Conservation (phyloP, 345 rosid genomes). For the Nephelium lappaceum region DNA sequence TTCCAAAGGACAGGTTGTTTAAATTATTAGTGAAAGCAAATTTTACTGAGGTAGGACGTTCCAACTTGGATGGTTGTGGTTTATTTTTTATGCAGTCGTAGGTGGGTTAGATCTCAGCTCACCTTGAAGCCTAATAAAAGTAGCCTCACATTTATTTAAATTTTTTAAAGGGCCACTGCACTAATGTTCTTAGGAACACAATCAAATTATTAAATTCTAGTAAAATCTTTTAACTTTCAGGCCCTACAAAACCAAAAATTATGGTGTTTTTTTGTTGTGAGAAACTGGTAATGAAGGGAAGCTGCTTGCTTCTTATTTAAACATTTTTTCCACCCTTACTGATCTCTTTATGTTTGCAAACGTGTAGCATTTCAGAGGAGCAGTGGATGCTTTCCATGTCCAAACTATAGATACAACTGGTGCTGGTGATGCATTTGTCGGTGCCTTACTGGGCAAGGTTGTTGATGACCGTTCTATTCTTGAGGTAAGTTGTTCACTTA, state of each 20-base stretch:
- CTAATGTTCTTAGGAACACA: background rate
- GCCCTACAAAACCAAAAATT: background rate
- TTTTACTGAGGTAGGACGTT: background rate
- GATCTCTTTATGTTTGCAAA: background rate
- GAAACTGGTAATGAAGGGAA: background rate
- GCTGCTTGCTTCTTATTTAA: background rate
- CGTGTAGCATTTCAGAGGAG: conserved; percentile 70
- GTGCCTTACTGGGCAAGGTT: conserved; percentile 79
- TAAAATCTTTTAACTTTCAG: too few relatives aligned
- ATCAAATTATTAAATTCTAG: background rate
- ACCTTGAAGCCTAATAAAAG: background rate
- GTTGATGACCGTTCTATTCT: conserved; percentile 71
- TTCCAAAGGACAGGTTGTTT: background rate
- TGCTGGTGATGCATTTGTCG: conserved; percentile 94
- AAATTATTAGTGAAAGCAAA: too few relatives aligned
- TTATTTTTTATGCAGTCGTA: background rate
- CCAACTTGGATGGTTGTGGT: conserved; percentile 8
- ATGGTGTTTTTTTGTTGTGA: background rate
- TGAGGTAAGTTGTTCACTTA: conserved; percentile 48
- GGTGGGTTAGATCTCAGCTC: conserved; percentile 6
- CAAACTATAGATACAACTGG: conserved; percentile 88
- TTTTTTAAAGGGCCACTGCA: background rate
- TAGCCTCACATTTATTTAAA: background rate
- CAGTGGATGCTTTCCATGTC: conserved; percentile 80
- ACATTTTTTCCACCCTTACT: background rate